Evolutionary conservation across 2,329 filamentous ascomycete genomes (phyloP).

Genomic region (Fusarium secorum): DNA sequence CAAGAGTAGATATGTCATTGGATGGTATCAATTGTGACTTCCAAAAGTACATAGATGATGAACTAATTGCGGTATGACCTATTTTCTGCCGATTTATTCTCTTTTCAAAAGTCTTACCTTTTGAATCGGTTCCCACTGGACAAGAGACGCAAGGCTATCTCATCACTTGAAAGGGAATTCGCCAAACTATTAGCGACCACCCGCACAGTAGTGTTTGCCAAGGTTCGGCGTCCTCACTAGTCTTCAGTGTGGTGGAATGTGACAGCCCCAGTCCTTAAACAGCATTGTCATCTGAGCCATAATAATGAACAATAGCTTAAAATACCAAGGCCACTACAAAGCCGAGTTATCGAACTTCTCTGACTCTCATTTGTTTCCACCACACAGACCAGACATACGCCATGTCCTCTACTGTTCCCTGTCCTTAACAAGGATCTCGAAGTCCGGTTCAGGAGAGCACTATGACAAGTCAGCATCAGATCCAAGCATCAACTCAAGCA

Average conservation of each 20-base stretch:
- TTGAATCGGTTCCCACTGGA: rapidly evolving
- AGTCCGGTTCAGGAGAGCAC: constrained; percentile 11
- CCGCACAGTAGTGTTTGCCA: rapidly evolving
- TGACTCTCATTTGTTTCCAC: rapidly evolving
- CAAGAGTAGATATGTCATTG: background rate
- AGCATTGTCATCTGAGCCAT: background rate
- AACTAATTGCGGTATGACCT: rapidly evolving
- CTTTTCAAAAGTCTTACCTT: rapidly evolving
- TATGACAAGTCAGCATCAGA: rapidly evolving
- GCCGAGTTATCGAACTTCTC: rapidly evolving
- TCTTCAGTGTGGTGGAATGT: background rate
- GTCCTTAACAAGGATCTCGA: background rate
- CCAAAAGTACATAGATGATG: background rate
- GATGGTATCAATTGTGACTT: rapidly evolving
- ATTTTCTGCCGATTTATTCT: rapidly evolving
- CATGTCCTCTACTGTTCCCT: rapidly evolving
- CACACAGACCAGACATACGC: rapidly evolving
- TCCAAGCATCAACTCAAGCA: rapidly evolving
- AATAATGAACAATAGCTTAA: background rate
- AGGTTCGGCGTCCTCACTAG: background rate
- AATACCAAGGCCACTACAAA: rapidly evolving
- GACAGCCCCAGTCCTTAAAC: background rate
- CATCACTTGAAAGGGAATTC: no score
- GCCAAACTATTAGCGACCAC: background rate
- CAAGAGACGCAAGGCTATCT: background rate